Conservation (phyloP, 1,284 basidiomycete species). For the Leccinum laetum region DNA sequence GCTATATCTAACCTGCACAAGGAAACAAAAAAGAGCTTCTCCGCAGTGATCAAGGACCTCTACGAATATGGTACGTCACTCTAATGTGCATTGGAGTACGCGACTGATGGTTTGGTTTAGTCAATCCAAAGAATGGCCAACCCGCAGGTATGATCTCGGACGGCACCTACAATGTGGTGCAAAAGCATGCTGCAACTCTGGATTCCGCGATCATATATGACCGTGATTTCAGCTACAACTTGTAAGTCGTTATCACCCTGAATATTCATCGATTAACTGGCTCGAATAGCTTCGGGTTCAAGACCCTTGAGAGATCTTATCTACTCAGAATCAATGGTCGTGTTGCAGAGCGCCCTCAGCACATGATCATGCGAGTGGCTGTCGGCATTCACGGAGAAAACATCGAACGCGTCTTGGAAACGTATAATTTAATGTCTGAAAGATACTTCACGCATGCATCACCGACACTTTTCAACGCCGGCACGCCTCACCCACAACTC, state of each 20-base stretch:
- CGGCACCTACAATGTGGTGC: constrained; percentile 83
- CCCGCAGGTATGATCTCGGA: constrained; percentile 93
- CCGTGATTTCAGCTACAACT: constrained; percentile 98
- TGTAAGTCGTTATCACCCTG: constrained; percentile 44
- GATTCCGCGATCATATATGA: constrained; percentile 98
- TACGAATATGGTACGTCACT: constrained; percentile 79
- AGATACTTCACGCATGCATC: constrained; percentile 98
- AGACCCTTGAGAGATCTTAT: constrained; percentile 98
- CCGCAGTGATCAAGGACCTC: constrained; percentile 88
- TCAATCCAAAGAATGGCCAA: constrained; percentile 95
- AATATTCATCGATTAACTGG: constrained; percentile 4
- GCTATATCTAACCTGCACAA: constrained; percentile 99
- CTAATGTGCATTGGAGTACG: background rate
- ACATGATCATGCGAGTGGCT: constrained; percentile 99
- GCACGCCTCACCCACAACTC: constrained; percentile 94
- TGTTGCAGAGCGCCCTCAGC: constrained; percentile 97
- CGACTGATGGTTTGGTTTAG: constrained; percentile 39
- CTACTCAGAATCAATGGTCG: constrained; percentile 93
- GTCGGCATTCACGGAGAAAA: constrained; percentile 96
- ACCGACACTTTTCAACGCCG: constrained; percentile 98
- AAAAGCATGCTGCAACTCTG: constrained; percentile 80
- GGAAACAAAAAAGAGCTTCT: constrained; percentile 98
- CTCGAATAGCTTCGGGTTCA: constrained; percentile 89
- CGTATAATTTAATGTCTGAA: constrained; percentile 95
- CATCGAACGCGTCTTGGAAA: constrained; percentile 89